phyloP scores from a whole-genome alignment of 768 basidiomycete genomes.

The Saitozyma sp. region DNA sequence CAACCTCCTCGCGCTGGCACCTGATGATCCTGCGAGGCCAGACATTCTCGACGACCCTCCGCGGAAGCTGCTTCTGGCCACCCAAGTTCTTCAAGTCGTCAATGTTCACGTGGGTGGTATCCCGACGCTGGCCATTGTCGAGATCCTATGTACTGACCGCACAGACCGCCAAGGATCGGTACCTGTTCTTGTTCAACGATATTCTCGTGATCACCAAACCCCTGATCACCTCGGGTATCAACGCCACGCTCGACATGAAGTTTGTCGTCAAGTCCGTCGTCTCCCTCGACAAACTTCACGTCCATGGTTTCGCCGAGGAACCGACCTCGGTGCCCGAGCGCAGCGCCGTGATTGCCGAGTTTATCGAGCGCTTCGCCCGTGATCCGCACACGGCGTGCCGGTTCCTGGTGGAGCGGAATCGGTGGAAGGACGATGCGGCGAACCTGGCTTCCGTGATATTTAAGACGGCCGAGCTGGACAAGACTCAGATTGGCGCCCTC shows the following conservation, averaged over 20 bases:
- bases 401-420: conserved; percentile 65
- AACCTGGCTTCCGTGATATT: conserved; percentile 73
- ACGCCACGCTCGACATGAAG: conserved; percentile 64
- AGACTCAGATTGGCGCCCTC: conserved; percentile 78
- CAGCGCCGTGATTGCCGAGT: conserved; percentile 68
- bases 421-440: conserved; percentile 64
- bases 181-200: conserved; percentile 96
- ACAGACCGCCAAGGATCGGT: conserved; percentile 91
- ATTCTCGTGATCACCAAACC: conserved; percentile 92
- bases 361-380: conserved; percentile 74
- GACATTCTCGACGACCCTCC: conserved; percentile 78
- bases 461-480: conserved; percentile 79
- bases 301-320: conserved; percentile 41
- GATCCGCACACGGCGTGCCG: conserved; percentile 78
- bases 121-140: background rate
- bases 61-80: conserved; percentile 77
- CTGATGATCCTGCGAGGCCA: conserved; percentile 53
- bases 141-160: conserved; percentile 2
- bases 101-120: conserved; percentile 60
- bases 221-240: conserved; percentile 61
- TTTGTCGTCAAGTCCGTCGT: conserved; percentile 90
- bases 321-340: conserved; percentile 37
- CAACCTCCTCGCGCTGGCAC: conserved; percentile 39
- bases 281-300: conserved; percentile 58
- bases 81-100: conserved; percentile 88